Evolutionary conservation across 108 stramenopile genomes (phyloP).

Genomic region (Skeletonema menzelii): DNA sequence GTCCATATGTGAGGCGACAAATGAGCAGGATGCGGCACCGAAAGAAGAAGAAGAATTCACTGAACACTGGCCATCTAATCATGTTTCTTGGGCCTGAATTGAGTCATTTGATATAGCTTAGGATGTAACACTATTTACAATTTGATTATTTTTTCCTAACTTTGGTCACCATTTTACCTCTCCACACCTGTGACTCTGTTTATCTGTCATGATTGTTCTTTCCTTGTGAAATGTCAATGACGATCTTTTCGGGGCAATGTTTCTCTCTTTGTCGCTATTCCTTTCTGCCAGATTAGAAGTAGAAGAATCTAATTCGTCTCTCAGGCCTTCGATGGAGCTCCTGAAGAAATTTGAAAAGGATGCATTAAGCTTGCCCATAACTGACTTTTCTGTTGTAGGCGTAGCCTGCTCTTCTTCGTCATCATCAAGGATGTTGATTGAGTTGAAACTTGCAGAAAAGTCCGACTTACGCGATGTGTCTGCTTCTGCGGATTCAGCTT

Average conservation of each 20-base stretch:
- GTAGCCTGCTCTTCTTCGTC: not conserved
- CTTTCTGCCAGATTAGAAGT: not conserved
- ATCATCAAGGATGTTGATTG: not conserved
- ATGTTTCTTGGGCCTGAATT: constrained; percentile 38
- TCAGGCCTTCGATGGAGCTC: not conserved
- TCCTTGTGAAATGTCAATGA: not conserved
- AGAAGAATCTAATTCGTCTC: not conserved
- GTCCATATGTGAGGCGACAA: constrained; percentile 37
- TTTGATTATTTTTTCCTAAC: too few relatives aligned
- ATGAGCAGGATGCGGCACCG: constrained; percentile 16
- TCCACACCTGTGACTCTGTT: not conserved
- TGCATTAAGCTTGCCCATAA: not conserved
- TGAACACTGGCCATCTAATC: constrained; percentile 30
- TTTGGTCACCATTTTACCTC: not conserved
- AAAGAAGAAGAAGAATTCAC: constrained; percentile 19
- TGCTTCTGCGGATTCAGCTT: not conserved
- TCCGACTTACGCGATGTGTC: not conserved
- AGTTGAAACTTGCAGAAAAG: not conserved
- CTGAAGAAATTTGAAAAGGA: not conserved
- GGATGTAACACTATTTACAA: too few relatives aligned
- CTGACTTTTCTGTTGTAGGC: not conserved
- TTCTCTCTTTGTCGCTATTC: not conserved
- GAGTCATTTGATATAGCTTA: constrained; percentile 15
- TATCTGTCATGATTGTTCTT: not conserved
- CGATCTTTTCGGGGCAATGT: not conserved